A percentile compares a stretch with the other conserved stretches of the same genome.
Evolutionary conservation across 2,329 filamentous ascomycete genomes (phyloP).

Genomic region (Trichoderma polysporum): DNA sequence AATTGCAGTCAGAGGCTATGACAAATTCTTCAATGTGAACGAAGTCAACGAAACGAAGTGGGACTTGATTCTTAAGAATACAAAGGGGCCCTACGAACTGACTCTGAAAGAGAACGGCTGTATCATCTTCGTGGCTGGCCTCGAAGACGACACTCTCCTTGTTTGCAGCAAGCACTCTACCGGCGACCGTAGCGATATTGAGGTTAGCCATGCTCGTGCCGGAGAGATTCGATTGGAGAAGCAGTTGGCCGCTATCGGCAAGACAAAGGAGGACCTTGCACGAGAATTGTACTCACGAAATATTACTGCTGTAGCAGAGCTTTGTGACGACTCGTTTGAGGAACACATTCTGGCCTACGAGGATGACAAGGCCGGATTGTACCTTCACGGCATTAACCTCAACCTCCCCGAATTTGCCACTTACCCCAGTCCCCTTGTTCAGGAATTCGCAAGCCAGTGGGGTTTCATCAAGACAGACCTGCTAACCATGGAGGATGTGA

Average conservation of each 20-base stretch:
- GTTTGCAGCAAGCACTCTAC: conserved; percentile 99
- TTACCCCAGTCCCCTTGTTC: conserved; percentile 78
- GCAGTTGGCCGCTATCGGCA: conserved; percentile 76
- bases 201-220: conserved; percentile 77
- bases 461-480: conserved; percentile 89
- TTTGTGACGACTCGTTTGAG: conserved; percentile 95
- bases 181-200: conserved; percentile 68
- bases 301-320: conserved; percentile 89
- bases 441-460: conserved; percentile 87
- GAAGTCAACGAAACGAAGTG: conserved; percentile 83
- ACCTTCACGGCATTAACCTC: conserved; percentile 93
- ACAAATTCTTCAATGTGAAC: conserved; percentile 96
- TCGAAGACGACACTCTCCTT: conserved; percentile 84
- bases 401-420: conserved; percentile 92
- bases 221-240: conserved; percentile 80
- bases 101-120: conserved; percentile 99
- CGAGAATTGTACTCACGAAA: conserved; percentile 75
- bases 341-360: conserved; percentile 94
- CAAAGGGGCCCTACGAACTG: conserved; percentile 86
- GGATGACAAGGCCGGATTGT: conserved; percentile 80
- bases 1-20: conserved; percentile 87
- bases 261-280: conserved; percentile 76
- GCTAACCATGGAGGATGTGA: conserved; percentile 71
- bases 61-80: conserved; percentile 72
- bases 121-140: conserved; percentile 93